These are phyloP conservation scores for Tuctoria greenei DNA, from an alignment of 176 grass and related monocot species.

Conservation along the genomic window DNA sequence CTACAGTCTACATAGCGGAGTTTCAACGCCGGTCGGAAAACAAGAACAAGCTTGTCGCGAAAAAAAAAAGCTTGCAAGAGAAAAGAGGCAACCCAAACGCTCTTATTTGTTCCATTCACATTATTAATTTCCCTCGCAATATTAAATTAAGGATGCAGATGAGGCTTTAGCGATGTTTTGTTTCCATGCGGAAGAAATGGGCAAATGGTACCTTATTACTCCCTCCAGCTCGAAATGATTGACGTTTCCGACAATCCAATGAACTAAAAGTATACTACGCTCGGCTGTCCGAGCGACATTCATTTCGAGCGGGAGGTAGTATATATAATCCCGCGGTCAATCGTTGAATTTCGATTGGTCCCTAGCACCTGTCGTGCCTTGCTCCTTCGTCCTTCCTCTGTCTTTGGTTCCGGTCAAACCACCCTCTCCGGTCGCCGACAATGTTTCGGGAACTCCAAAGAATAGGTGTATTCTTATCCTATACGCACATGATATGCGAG, in stretches of 20 bases:
- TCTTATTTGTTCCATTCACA: slow-evolving; percentile 1
- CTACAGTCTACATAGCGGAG: background rate
- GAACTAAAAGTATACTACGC: too few species aligned
- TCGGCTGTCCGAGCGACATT: too few species aligned
- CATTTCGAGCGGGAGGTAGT: too few species aligned
- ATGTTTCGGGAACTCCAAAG: background rate
- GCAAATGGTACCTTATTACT: background rate
- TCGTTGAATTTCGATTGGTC: background rate
- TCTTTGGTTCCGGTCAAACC: slow-evolving; percentile 4
- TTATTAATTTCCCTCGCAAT: background rate
- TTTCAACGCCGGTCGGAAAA: background rate
- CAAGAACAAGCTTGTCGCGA: background rate
- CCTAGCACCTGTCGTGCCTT: background rate
- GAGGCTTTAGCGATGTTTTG: background rate
- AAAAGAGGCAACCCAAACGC: background rate
- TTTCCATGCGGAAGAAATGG: slow-evolving; percentile 22
- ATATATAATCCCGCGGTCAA: background rate
- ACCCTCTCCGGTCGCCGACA: background rate
- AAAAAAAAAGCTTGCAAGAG: background rate
- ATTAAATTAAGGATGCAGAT: background rate
- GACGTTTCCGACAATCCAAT: too few species aligned
- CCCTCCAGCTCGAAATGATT: too few species aligned
- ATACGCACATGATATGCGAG: background rate
- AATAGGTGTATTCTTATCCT: background rate
- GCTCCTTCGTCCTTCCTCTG: slow-evolving; percentile 6